Evolutionary conservation across 805 yeast genomes (phyloP), one percentile per base, ranked within the genome.

Genomic region (Teunomyces pallodes): DNA sequence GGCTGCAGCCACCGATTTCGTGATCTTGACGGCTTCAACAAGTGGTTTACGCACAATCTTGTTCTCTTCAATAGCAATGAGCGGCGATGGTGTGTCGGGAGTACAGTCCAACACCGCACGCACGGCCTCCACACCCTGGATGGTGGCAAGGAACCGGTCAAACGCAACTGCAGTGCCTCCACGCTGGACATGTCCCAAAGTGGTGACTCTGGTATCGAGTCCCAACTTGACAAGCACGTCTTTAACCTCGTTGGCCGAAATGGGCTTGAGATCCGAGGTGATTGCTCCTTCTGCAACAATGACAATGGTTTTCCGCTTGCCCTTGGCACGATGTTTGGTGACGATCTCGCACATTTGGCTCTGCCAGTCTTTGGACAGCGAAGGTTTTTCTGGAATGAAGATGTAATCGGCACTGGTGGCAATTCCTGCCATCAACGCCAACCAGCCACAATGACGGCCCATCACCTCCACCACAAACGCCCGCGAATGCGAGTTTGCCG

Each of bases 371-470:
- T 76, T 76, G 14, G 84, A 75, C 46, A 76, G 71, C 6, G 96
- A 88, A 4, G 99, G 97, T 69, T 85, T 83, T 72, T 94, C 99
- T 30, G 99, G 99, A 55, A 94, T 87, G 60, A 94, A 85, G 50
- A 90, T 86, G 66, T 83, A 90, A 71, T 94, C 99, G 2, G 99
- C 98, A 60, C 94, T 87, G 27, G 97, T 89, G 39, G 98, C 90
- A 52, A 92, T 85, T 62, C 98, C 99, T 3, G 99, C 95, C 94
- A 90, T 91, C 57, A 94, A 75, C 1, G 95, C 98, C 59, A 94
- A 80, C 99, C 99, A 94, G 54, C 99, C 99, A 77, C 99, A 94
- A 68, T 94, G 97, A 64, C 99, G 83, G 53, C 99, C 99, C 99
- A 94, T 94, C 36, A 94, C 99, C 67, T 94, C 99, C 50, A 94